Conservation (phyloP, 1,139 yeast genomes). For the Lodderomyces parapsilosis region DNA sequence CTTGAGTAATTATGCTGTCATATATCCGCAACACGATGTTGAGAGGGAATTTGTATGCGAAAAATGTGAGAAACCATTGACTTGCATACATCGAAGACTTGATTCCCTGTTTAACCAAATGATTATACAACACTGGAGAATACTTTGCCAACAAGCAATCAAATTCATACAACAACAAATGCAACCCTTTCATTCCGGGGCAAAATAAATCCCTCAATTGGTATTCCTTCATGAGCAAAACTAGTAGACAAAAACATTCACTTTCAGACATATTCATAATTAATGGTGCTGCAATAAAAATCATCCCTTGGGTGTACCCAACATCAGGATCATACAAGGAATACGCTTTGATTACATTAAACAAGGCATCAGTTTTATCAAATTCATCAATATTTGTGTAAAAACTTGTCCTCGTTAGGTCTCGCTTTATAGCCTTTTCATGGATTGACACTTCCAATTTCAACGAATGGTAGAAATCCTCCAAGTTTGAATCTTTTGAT, state of each 20-base stretch:
- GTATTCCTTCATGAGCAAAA: conserved; percentile 81
- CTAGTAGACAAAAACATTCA: conserved; percentile 82
- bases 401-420: conserved; percentile 81
- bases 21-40: conserved; percentile 78
- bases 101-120: conserved; percentile 80
- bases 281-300: conserved; percentile 82
- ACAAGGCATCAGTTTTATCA: conserved; percentile 56
- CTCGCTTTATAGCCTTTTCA: conserved; percentile 77
- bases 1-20: conserved; percentile 86
- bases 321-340: conserved; percentile 87
- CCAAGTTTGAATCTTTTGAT: conserved; percentile 70
- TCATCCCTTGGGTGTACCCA: conserved; percentile 98
- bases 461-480: conserved; percentile 63
- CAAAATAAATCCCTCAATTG: conserved; percentile 71
- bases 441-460: conserved; percentile 56
- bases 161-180: conserved; percentile 79
- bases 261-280: conserved; percentile 77
- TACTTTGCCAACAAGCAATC: conserved; percentile 76
- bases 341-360: conserved; percentile 78
- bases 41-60: conserved; percentile 90
- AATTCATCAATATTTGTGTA: conserved; percentile 60
- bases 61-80: conserved; percentile 93
- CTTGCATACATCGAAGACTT: conserved; percentile 92
- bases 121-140: conserved; percentile 68
- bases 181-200: conserved; percentile 93